Evolutionary conservation across 129 eudicot species (phyloP).

Genomic region (Helichrysum umbraculigerum): DNA sequence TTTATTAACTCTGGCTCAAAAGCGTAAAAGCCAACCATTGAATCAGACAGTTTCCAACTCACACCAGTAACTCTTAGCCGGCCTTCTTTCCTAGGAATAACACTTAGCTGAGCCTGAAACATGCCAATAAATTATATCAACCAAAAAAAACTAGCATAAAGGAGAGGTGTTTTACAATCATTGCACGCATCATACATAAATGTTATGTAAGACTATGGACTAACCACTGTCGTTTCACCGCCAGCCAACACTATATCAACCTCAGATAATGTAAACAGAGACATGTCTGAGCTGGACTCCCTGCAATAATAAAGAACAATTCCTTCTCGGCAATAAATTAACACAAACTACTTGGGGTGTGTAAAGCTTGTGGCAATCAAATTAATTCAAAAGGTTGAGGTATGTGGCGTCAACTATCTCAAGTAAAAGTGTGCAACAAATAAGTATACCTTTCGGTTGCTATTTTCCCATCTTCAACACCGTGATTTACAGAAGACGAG

Average conservation of each 20-base stretch:
- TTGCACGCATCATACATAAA: slow-evolving; percentile 12
- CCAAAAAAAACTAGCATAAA: not conserved
- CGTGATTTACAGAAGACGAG: slow-evolving; percentile 42
- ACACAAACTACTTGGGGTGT: not conserved
- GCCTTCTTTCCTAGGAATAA: slow-evolving; percentile 82
- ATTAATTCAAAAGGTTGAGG: not conserved
- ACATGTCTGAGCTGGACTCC: slow-evolving; percentile 43
- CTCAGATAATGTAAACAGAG: slow-evolving; percentile 60
- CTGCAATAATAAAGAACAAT: slow-evolving; percentile 42
- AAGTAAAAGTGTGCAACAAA: slow-evolving; percentile 11
- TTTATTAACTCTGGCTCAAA: slow-evolving; percentile 58
- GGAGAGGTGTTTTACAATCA: not conserved
- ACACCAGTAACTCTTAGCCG: slow-evolving; percentile 73
- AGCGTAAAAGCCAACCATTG: slow-evolving; percentile 61
- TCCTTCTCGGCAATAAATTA: slow-evolving; percentile 4
- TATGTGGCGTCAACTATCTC: not conserved
- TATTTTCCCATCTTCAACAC: slow-evolving; percentile 43
- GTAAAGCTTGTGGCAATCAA: not conserved
- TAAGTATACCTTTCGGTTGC: slow-evolving; percentile 50
- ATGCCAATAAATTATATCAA: not conserved
- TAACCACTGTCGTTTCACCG: slow-evolving; percentile 78
- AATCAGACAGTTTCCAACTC: slow-evolving; percentile 91
- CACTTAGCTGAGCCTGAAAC: slow-evolving; percentile 78
- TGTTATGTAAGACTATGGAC: slow-evolving; percentile 27
- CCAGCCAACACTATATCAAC: slow-evolving; percentile 65